Base-by-base conservation (phyloP, 371 early-diverging fungal species). In the Mucor lusitanicus region DNA sequence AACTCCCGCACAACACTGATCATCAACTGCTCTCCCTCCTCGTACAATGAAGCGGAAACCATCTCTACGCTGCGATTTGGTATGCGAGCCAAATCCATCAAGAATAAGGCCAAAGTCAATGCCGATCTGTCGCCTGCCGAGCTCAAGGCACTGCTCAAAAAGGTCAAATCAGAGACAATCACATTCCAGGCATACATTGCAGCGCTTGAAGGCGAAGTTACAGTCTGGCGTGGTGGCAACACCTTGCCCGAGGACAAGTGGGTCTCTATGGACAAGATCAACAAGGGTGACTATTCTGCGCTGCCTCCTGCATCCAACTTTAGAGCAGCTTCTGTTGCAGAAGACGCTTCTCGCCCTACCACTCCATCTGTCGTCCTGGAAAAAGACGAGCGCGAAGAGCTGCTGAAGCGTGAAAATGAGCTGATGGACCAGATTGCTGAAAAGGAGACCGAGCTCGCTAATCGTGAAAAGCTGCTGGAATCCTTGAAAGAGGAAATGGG, bases 21-120 rank as follows among this genome's bases (percentile, higher is more conserved):
- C 73, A 97, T 97, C 85, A 99, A 96, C 79, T 94, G 95, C 75
- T 97, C 97, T 17, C 99, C 98, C 8, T 93, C 94, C 0, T 94
- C 95, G 6, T 97, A 90, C 76, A 99, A 99, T 82, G 95, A 96
- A 71, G 90, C 94, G 8, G 99, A 99, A 84, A 96, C 99, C 0
- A 80, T 99, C 2, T 87, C 93, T 30, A 99, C 99, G 0, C 85
- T 99, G 30, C 89, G 99, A 44, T 99, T 99, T 81, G 99, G 99
- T 77, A 92, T 93, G 85, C 86, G 95, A 64, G 99, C 99, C 64
- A 99, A 99, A 87, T 88, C 92, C 60, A 98, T 99, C 79, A 97
- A 97, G 92, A 98, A 98, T 88, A 97, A 97, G 85, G 97, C 99
- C 77, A 97, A 94, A 83, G 88, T 98, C 75, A 99, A 99, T 83